A percentile compares a stretch with the other conserved stretches of the same genome.
Conservation (phyloP, 331 rosid species). For the Saraca asoca region DNA sequence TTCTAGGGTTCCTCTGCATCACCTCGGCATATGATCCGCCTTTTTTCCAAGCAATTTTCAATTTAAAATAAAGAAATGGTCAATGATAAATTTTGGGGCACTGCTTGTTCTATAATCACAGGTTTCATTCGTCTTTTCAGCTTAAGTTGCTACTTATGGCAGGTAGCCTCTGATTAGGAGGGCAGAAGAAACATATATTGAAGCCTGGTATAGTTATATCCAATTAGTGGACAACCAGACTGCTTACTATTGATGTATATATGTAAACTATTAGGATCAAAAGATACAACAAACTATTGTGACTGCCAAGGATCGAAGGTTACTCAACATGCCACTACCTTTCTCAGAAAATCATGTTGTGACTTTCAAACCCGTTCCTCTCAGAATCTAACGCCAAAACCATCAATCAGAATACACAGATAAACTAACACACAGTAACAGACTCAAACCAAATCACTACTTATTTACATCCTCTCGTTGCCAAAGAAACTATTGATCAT, state of each 20-base stretch:
- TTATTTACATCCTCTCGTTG: slow-evolving; percentile 38
- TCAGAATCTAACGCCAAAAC: slow-evolving; percentile 8
- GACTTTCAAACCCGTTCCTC: slow-evolving; percentile 9
- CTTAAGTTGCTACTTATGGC: too few species aligned
- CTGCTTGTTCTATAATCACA: too few species aligned
- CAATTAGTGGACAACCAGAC: slow-evolving; percentile 5
- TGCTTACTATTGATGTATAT: too few species aligned
- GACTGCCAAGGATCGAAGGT: slow-evolving; percentile 28
- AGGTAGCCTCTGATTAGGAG: too few species aligned
- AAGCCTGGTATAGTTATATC: slow-evolving; percentile 1
- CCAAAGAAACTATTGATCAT: slow-evolving; percentile 39
- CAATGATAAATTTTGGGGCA: too few species aligned
- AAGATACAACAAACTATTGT: slow-evolving; percentile 28
- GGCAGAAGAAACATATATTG: too few species aligned
- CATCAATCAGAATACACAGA: slow-evolving; percentile 27
- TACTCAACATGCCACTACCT: slow-evolving; percentile 26
- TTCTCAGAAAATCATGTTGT: slow-evolving; percentile 27
- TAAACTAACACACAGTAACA: slow-evolving; percentile 18
- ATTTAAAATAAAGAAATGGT: too few species aligned
- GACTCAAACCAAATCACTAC: slow-evolving; percentile 1
- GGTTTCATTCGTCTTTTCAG: too few species aligned
- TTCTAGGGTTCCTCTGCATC: too few species aligned
- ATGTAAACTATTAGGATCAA: not conserved
- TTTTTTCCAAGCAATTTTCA: too few species aligned
- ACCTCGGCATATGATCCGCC: too few species aligned